Evolutionary conservation across 495 filamentous ascomycete species (phyloP), one percentile per base, ranked within the genome.

Genomic region (Aspergillus conjunctus): DNA sequence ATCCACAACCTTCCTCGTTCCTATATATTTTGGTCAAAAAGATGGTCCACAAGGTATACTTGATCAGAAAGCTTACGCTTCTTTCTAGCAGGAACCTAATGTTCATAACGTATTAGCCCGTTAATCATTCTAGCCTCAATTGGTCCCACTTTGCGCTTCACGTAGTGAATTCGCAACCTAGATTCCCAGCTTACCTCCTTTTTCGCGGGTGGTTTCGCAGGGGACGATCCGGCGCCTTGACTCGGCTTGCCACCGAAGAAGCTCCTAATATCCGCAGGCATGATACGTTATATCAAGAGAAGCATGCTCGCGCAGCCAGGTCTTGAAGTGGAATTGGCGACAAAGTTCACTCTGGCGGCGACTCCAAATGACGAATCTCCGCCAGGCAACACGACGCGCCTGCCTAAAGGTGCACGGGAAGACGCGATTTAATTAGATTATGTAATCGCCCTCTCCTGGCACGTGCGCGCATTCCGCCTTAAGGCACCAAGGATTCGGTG

Each of bases 191-290:
- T 56, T 73, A 80, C 77, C 71, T 79, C 76, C 68, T 74, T 73
- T 64, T 76, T 75, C 20, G 71, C 66, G 21, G 73, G 57, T 46
- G 66, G 66, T 52, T 77, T 77, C 31, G 70, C 60, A 33, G 73
- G 66, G 14, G 68, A 67, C 11, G 63, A 49, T 52, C 41, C 63
- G 21, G 71, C 68, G 63, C 68, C 67, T 62, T 74, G 70, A 51
- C 68, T 68, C 17, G 73, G 63, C 70, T 80, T 80, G 58, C 85
- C 81, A 15, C 84, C 84, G 73, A 96, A 94, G 67, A 93, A 96
- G 64, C 75, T 87, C 53, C 91, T 79, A 60, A 95, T 95, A 78
- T 95, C 91, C 34, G 82, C 59, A 60, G 90, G 83, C 89, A 91
- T 93, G 22, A 53, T 71, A 59, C 51, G 30, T 54, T 41, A 51